Conservation (phyloP, 1,139 yeast species). For the Blastobotrys proliferans region DNA sequence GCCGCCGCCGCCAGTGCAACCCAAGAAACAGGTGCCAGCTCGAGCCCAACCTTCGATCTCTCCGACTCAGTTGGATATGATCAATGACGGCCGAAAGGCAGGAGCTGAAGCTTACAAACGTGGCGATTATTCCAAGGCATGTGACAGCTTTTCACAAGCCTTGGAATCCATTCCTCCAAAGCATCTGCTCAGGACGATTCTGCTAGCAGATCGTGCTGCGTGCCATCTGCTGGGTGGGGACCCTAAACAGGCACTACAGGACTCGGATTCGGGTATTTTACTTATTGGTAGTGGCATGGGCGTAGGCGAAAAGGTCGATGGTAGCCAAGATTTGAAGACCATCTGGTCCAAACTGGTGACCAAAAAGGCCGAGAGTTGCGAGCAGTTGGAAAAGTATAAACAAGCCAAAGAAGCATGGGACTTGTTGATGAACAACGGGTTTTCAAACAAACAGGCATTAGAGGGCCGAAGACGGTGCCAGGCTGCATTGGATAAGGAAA, state of each 20-base stretch:
- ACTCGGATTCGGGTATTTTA: slow-evolving; percentile 54
- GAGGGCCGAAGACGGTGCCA: slow-evolving; percentile 83
- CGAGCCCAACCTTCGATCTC: slow-evolving; percentile 27
- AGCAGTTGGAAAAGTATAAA: slow-evolving; percentile 64
- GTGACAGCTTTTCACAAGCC: slow-evolving; percentile 57
- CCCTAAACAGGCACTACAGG: slow-evolving; percentile 54
- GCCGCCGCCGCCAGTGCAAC: slow-evolving; percentile 17
- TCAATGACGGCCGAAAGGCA: slow-evolving; percentile 51
- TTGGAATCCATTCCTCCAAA: slow-evolving; percentile 56
- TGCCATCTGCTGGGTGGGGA: slow-evolving; percentile 72
- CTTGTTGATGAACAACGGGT: slow-evolving; percentile 61
- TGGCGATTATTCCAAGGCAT: slow-evolving; percentile 79
- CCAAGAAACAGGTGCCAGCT: slow-evolving; percentile 22
- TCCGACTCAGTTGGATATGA: slow-evolving; percentile 44
- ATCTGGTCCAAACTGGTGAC: slow-evolving; percentile 70
- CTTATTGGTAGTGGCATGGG: slow-evolving; percentile 48
- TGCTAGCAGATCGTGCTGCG: slow-evolving; percentile 73
- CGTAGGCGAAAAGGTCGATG: slow-evolving; percentile 40
- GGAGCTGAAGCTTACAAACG: slow-evolving; percentile 64
- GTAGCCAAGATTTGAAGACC: slow-evolving; percentile 56
- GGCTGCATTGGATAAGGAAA: slow-evolving; percentile 53
- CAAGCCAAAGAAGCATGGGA: slow-evolving; percentile 63
- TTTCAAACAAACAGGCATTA: slow-evolving; percentile 57
- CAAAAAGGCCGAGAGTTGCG: slow-evolving; percentile 79
- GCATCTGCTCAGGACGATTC: slow-evolving; percentile 65